Evolutionary conservation across 2,329 filamentous ascomycete genomes (phyloP), one percentile per base, ranked within the genome.

Genomic region (Phoma sp.): DNA sequence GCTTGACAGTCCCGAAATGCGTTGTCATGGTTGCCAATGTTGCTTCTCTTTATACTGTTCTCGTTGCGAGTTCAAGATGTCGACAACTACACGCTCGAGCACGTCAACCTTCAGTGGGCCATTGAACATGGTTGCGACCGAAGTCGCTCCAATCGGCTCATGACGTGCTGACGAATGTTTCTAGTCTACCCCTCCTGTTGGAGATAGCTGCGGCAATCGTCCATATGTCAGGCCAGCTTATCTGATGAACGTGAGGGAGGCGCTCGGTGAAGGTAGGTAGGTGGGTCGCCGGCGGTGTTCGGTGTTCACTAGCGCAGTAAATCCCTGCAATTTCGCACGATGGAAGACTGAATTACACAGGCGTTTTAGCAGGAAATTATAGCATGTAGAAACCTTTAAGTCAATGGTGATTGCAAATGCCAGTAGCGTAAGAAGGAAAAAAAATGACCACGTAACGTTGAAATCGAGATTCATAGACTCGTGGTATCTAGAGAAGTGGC

Each of bases 401-500:
- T n/a, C n/a, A n/a, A n/a, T n/a, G n/a, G n/a, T n/a, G n/a, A n/a
- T n/a, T n/a, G n/a, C 9, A 9, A 25, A 9, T 9, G 23, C 9
- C 23, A 29, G 18, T 23, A 33, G 32, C 14, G 15, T 21, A 21
- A 23, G 14, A 17, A 17, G 14, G 18, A 17, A 14, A 26, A 32
- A 38, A 28, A 37, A 28, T 47, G 32, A 47, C 66, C 65, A 69
- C 67, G 46, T 64, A 59, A 68, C 62, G 57, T 68, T 65, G 62
- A 69, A 71, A 62, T 67, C 66, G 64, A 68, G 64, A 70, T 71
- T 71, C 67, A 67, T 71, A 71, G 64, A 56, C 67, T 72, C 71
- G 65, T 73, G 70, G 69, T 74, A 74, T 74, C 71, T 74, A 74
- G 69, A 70, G 64, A 72, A 71, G 56, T 58, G 66, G 69, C 67